Evolutionary conservation across 441 rosid species (phyloP).

Genomic region (Mallotus japonicus): DNA sequence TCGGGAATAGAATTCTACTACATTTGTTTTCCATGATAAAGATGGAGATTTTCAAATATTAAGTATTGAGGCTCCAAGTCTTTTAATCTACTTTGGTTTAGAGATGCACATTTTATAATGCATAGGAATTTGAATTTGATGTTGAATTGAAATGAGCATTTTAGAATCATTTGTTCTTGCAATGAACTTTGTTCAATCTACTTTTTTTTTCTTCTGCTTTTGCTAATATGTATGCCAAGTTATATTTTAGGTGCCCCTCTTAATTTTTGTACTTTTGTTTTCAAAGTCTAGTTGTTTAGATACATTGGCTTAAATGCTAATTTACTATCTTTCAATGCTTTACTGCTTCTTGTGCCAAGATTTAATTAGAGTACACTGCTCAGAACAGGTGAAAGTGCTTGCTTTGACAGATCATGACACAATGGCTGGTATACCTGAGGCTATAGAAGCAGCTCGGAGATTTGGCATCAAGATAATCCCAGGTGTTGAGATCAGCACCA

Average conservation of each 20-base stretch:
- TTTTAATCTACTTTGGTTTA: background rate
- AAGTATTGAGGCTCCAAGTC: background rate
- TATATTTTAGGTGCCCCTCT: background rate
- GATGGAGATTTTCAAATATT: background rate
- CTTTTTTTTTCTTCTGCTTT: background rate
- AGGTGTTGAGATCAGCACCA: slow-evolving; percentile 86
- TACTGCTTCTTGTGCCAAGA: slow-evolving; percentile 8
- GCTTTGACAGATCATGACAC: slow-evolving; percentile 95
- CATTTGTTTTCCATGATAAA: background rate
- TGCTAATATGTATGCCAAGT: background rate
- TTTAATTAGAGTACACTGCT: slow-evolving; percentile 37
- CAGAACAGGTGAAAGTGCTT: slow-evolving; percentile 88
- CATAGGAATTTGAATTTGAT: background rate
- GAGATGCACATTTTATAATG: background rate
- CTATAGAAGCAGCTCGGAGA: slow-evolving; percentile 71
- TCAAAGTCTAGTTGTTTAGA: background rate
- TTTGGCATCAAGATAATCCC: slow-evolving; percentile 84
- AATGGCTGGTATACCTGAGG: slow-evolving; percentile 82
- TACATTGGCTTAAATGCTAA: background rate
- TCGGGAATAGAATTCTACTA: background rate
- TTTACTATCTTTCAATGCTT: slow-evolving; percentile 4
- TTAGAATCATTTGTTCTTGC: background rate
- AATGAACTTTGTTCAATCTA: background rate
- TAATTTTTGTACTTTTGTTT: background rate
- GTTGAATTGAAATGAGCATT: background rate